phyloP scores from a whole-genome alignment of 768 basidiomycete genomes.

The Boletellus emodensis region DNA sequence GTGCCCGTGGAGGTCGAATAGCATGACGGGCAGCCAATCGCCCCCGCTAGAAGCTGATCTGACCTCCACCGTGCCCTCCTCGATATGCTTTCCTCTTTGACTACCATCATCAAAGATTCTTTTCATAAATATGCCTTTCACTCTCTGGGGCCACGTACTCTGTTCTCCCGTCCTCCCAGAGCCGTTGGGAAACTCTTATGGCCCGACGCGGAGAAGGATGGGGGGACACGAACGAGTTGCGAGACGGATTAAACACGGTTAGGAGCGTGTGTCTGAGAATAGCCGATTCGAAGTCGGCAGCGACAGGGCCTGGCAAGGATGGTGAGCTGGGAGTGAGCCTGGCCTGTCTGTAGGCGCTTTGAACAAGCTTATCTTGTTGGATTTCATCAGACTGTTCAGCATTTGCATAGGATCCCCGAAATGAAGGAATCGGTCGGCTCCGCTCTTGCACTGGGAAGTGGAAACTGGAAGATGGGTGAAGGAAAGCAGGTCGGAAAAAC shows the following conservation, averaged over 20 bases:
- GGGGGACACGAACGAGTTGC: conserved; percentile 60
- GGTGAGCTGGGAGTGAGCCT: conserved; percentile 63
- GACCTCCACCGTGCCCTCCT: too few species aligned
- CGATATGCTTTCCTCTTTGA: conserved; percentile 59
- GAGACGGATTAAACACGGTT: conserved; percentile 56
- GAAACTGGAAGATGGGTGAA: conserved; percentile 92
- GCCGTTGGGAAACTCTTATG: conserved; percentile 66
- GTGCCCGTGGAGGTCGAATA: too few species aligned
- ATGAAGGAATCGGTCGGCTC: conserved; percentile 65
- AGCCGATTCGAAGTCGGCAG: conserved; percentile 70
- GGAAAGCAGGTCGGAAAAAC: conserved; percentile 60
- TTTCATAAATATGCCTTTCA: conserved; percentile 78
- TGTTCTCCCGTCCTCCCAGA: conserved; percentile 51
- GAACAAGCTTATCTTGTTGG: background rate
- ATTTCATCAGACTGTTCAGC: conserved; percentile 57
- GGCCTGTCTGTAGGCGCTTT: conserved; percentile 45
- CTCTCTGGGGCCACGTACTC: conserved; percentile 66
- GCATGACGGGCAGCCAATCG: too few species aligned
- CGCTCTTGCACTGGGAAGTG: conserved; percentile 73
- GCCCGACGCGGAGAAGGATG: conserved; percentile 44
- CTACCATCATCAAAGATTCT: conserved; percentile 65
- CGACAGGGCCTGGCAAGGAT: conserved; percentile 42
- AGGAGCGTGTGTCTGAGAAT: conserved; percentile 72
- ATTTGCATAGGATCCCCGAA: conserved; percentile 65
- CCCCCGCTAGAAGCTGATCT: too few species aligned